Evolutionary conservation across 192 early-diverging fungal species (phyloP).

Genomic region (Geranomyces variabilis): DNA sequence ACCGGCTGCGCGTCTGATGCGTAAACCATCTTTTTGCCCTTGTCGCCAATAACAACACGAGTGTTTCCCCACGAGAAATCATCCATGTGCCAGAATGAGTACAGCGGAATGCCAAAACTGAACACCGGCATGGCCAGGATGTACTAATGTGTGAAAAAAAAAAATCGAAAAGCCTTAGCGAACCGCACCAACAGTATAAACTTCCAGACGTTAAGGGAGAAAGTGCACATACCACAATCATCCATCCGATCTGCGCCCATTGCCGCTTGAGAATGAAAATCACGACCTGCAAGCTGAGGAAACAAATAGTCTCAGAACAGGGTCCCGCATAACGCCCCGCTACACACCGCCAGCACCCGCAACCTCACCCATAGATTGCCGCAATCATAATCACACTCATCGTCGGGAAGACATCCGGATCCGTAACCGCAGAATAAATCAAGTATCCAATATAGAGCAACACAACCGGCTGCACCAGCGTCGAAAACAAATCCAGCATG

Average conservation of each 20-base stretch:
- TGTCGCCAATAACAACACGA: constrained; percentile 90
- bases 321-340: too few species aligned
- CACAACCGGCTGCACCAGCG: constrained; percentile 89
- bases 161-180: constrained; percentile 8
- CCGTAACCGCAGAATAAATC: constrained; percentile 48
- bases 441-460: constrained; percentile 86
- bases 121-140: constrained; percentile 93
- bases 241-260: constrained; percentile 87
- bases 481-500: constrained; percentile 93
- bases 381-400: constrained; percentile 88
- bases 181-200: background rate
- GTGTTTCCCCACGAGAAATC: constrained; percentile 99
- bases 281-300: constrained; percentile 75
- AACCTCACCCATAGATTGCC: constrained; percentile 77
- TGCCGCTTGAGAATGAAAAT: constrained; percentile 90
- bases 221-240: constrained; percentile 67
- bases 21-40: constrained; percentile 56
- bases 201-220: background rate
- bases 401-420: constrained; percentile 66
- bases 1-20: constrained; percentile 68
- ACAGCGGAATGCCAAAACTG: constrained; percentile 69
- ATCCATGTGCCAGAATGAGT: constrained; percentile 99
- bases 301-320: too few species aligned
- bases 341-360: too few species aligned
- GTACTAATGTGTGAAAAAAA: constrained; percentile 72